Evolutionary conservation across 2,329 filamentous ascomycete genomes (phyloP).

Genomic region (Cercospora zeina): DNA sequence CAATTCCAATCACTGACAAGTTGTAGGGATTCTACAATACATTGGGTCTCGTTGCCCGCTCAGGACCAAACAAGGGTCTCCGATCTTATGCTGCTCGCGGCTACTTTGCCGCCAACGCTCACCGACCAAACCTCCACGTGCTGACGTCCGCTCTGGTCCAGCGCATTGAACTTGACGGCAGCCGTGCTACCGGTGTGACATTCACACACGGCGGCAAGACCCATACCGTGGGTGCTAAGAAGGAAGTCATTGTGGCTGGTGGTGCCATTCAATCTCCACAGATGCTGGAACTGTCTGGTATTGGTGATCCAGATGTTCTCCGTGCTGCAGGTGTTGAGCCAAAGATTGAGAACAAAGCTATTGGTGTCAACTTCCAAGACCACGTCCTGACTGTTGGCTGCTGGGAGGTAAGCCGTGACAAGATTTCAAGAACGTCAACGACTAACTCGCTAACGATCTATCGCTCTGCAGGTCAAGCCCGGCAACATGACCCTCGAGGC

Average conservation of each 20-base stretch:
- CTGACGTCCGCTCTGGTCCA: conserved; percentile 48
- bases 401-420: conserved; percentile 25
- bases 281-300: conserved; percentile 62
- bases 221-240: conserved; percentile 40
- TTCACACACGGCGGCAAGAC: conserved; percentile 45
- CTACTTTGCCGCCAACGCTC: conserved; percentile 39
- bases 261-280: conserved; percentile 60
- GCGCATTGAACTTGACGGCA: conserved; percentile 50
- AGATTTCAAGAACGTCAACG: background rate
- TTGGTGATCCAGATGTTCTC: conserved; percentile 54
- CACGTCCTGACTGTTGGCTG: conserved; percentile 39
- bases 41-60: conserved; percentile 34
- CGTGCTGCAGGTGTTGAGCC: conserved; percentile 42
- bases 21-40: conserved; percentile 38
- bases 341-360: conserved; percentile 48
- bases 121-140: conserved; percentile 39
- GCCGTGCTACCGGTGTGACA: conserved; percentile 45
- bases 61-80: conserved; percentile 38
- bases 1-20: background rate
- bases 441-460: no score
- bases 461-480: conserved; percentile 27
- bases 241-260: conserved; percentile 61
- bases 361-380: conserved; percentile 56
- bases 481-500: conserved; percentile 36
- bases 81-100: conserved; percentile 41